These are phyloP conservation scores for Pelargonium citronellum DNA, from an alignment of 441 rosid genomes.

Conservation along the genomic window DNA sequence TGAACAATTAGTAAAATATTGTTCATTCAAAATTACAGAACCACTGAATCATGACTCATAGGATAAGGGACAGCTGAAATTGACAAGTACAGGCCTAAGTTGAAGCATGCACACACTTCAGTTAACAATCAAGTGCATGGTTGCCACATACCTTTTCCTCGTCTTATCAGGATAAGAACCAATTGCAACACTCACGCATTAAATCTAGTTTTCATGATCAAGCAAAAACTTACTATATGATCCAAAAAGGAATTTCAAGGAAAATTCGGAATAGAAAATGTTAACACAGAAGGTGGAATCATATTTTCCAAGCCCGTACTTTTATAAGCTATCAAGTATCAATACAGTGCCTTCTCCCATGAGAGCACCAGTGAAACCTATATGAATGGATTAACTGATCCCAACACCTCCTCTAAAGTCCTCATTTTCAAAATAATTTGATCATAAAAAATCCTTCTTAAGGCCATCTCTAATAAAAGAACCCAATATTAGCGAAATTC, in stretches of 20 bases:
- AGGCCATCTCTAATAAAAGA: no score
- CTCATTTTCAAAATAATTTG: no score
- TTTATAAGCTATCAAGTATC: no score
- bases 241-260: not conserved
- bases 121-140: not conserved
- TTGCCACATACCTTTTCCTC: not conserved
- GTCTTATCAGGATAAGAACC: not conserved
- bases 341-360: no score
- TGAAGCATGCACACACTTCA: not conserved
- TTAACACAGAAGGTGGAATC: no score
- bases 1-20: not conserved
- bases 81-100: not conserved
- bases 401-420: no score
- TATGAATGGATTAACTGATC: no score
- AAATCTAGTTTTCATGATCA: not conserved
- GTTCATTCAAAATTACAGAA: not conserved
- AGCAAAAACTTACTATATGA: not conserved
- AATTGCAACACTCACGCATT: not conserved
- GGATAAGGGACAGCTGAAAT: not conserved
- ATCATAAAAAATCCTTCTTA: no score
- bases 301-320: no score
- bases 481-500: no score
- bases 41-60: constrained; percentile 2
- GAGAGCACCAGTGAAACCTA: no score
- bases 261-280: no score